Conservation (phyloP, 768 basidiomycete genomes). For the Arthromyces matolae region DNA sequence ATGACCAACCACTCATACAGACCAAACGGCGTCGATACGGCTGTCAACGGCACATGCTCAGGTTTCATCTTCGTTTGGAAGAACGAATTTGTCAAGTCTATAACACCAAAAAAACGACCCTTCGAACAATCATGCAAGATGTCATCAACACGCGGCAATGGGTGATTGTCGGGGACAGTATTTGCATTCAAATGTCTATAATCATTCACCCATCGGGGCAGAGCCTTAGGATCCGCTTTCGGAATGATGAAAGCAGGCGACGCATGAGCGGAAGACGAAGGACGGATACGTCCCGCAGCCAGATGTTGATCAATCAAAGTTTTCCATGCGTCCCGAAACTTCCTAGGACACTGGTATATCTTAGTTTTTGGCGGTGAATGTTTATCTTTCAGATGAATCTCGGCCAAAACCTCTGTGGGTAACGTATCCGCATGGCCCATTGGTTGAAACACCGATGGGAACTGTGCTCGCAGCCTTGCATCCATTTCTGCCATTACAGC, state of each 20-base stretch:
- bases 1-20: conserved; percentile 39
- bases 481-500: background rate
- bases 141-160: conserved; percentile 26
- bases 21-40: conserved; percentile 33
- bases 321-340: conserved; percentile 31
- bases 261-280: conserved; percentile 25
- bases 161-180: conserved; percentile 25
- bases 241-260: conserved; percentile 38
- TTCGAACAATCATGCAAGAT: conserved; percentile 31
- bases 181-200: conserved; percentile 29
- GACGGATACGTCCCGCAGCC: conserved; percentile 25
- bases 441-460: background rate
- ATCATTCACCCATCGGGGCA: conserved; percentile 35
- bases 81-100: conserved; percentile 37
- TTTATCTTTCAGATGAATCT: conserved; percentile 28
- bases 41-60: conserved; percentile 28
- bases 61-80: conserved; percentile 31
- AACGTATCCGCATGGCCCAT: background rate
- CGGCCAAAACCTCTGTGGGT: conserved; percentile 15
- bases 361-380: conserved; percentile 18
- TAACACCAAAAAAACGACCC: conserved; percentile 29
- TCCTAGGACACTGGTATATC: conserved; percentile 28
- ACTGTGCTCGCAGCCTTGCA: background rate
- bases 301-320: conserved; percentile 31
- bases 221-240: conserved; percentile 22